Evolutionary conservation across 2,329 filamentous ascomycete species (phyloP), one percentile per base, ranked within the genome.

Genomic region (Mollisiaceae sp.): DNA sequence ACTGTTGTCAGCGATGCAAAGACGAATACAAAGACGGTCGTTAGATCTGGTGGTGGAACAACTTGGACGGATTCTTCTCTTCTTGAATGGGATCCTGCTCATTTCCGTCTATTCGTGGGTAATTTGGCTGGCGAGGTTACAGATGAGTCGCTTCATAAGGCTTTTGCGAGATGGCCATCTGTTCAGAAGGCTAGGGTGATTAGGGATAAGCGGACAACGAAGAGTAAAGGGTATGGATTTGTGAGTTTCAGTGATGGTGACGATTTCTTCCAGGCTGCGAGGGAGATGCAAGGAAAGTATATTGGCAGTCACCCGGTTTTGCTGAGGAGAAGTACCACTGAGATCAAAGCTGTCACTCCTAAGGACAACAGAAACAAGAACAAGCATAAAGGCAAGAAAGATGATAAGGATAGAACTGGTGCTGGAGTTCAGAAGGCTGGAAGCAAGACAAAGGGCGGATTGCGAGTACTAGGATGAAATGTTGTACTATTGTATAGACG

Each of bases 221-320:
- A 99, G 81, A 96, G 92, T 75, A 97, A 95, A 77, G 95, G 94
- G 0, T 99, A 92, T 76, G 95, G 95, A 2, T 99, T 99, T 75
- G 94, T 99, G 63, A 95, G 92, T 78, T 98, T 99, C 80, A 91
- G 89, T 73, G 92, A 97, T 76, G 92, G 93, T 36, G 95, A 99
- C 77, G 94, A 97, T 75, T 98, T 96, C 78, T 98, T 99, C 83
- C 88, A 92, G 74, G 94, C 95, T 1, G 94, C 93, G 74, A 93
- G 95, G 80, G 94, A 98, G 81, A 98, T 98, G 95, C 92, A 97
- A 75, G 94, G 94, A 73, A 98, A 99, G 81, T 99, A 99, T 79
- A 98, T 99, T 76, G 94, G 97, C 74, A 97, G 93, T 77, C 95
- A 98, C 78, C 95, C 95, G 0, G 92, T 97, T 35, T 82, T 92